Base-by-base conservation (phyloP, 2,329 filamentous ascomycete species). In the Helotiales sp. region DNA sequence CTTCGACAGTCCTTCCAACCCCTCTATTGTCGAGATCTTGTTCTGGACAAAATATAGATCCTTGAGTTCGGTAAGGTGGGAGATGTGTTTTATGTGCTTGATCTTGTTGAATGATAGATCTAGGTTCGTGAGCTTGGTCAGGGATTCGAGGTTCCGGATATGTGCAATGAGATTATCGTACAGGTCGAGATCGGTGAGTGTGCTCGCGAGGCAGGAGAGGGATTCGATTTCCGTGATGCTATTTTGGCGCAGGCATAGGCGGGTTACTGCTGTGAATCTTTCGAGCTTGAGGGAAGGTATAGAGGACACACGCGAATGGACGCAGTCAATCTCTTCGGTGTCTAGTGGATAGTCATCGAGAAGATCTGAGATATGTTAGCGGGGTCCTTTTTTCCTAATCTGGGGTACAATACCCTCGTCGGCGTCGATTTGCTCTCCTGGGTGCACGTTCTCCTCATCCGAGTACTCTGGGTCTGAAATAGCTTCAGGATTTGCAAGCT, bases 21-120 rank as follows among this genome's bases (percentile, higher is more conserved):
- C 88, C 70, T 98, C 93, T 67, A 99, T 97, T 55, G 80, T 86
- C 64, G 83, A 82, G 71, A 99, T 96, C 74, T 95, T 95, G 76
- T 99, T 98, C 71, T 96, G 91, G 50, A 98, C 91, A 67, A 99
- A 90, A 73, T 89, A 99, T 2, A 99, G 73, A 66, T 98, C 91
- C 61, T 82, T 88, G 57, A 98, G 81, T 54, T 91, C 82, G 22
- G 78, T 87, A 58, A 99, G 77, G 68, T 93, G 89, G 58, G 82
- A 82, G 64, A 98, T 78, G 68, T 93, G 86, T 75, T 96, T 96
- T 78, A 99, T 96, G 75, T 97, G 93, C 74, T 96, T 97, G 78
- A 99, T 93, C 79, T 98, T 98, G 80, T 99, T 99, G 83, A 97
- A 99, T 73, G 90, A 96, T 52, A 99, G 81, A 72, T 99, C 95